These are phyloP conservation scores for Suillus hirtellus DNA, from an alignment of 768 basidiomycete genomes.

Conservation along the genomic window DNA sequence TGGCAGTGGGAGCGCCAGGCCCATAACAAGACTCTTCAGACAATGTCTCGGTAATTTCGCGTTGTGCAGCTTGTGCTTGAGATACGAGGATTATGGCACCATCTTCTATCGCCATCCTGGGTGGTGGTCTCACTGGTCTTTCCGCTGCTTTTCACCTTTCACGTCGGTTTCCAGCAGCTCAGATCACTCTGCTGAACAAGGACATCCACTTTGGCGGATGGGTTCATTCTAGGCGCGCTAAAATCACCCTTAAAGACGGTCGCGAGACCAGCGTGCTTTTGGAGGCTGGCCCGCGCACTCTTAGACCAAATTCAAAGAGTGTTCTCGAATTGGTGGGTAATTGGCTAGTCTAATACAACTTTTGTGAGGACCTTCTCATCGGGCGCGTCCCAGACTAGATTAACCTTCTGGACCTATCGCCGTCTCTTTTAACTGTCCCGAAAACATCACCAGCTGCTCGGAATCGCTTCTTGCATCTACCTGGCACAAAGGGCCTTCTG, in stretches of 20 bases:
- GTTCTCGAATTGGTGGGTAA: conserved; percentile 73
- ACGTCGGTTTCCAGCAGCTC: conserved; percentile 56
- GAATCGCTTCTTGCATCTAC: conserved; percentile 71
- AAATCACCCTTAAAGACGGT: conserved; percentile 34
- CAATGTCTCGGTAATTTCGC: neutral
- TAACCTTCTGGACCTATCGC: conserved; percentile 63
- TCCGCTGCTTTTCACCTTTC: conserved; percentile 80
- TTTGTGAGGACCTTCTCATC: conserved; percentile 9
- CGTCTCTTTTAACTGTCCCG: conserved; percentile 65
- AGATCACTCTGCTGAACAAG: conserved; percentile 72
- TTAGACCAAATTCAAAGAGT: conserved; percentile 73
- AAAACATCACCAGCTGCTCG: conserved; percentile 70
- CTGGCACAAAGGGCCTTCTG: conserved; percentile 52
- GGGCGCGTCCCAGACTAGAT: conserved; percentile 52
- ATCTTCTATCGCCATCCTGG: conserved; percentile 62
- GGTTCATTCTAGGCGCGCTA: conserved; percentile 63
- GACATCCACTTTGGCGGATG: conserved; percentile 78
- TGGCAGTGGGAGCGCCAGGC: neutral
- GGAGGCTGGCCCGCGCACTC: conserved; percentile 85
- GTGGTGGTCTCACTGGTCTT: conserved; percentile 81
- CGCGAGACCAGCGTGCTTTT: conserved; percentile 52
- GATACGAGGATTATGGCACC: conserved; percentile 19
- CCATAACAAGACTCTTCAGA: neutral
- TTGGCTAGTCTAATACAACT: conserved; percentile 1
- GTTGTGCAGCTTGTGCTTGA: neutral